Conservation (phyloP, 2,329 filamentous ascomycete genomes). For the Fusarium odoratissimum region DNA sequence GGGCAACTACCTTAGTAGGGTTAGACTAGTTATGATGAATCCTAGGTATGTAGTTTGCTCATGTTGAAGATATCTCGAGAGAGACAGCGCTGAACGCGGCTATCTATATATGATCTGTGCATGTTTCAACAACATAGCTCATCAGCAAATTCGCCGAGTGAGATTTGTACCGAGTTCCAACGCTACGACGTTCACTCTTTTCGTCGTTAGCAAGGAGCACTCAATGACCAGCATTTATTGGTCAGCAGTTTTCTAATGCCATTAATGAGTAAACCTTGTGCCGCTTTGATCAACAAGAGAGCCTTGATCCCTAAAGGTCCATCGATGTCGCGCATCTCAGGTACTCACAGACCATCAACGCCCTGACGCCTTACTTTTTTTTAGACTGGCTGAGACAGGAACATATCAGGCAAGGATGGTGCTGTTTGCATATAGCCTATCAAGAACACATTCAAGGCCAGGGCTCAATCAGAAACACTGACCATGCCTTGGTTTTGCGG, state of each 20-base stretch:
- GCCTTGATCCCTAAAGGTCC: neutral
- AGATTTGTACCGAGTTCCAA: neutral
- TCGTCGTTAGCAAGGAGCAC: neutral
- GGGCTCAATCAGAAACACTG: neutral
- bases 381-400: slow-evolving; percentile 7
- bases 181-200: neutral
- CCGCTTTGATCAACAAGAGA: slow-evolving; percentile 14
- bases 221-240: neutral
- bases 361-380: slow-evolving; percentile 10
- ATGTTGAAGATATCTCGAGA: neutral
- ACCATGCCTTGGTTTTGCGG: slow-evolving; percentile 15
- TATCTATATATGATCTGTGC: neutral
- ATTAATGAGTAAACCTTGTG: neutral
- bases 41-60: neutral
- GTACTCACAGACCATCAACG: slow-evolving; percentile 27
- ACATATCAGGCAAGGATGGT: slow-evolving; percentile 13
- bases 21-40: neutral
- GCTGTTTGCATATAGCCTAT: neutral
- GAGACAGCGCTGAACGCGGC: neutral
- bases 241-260: neutral
- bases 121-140: neutral
- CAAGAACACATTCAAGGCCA: neutral
- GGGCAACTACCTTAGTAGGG: neutral
- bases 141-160: neutral
- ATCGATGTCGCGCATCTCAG: slow-evolving; percentile 14